These are phyloP conservation scores for Scutellaria minor DNA, from an alignment of 257 asterid species.

Conservation along the genomic window DNA sequence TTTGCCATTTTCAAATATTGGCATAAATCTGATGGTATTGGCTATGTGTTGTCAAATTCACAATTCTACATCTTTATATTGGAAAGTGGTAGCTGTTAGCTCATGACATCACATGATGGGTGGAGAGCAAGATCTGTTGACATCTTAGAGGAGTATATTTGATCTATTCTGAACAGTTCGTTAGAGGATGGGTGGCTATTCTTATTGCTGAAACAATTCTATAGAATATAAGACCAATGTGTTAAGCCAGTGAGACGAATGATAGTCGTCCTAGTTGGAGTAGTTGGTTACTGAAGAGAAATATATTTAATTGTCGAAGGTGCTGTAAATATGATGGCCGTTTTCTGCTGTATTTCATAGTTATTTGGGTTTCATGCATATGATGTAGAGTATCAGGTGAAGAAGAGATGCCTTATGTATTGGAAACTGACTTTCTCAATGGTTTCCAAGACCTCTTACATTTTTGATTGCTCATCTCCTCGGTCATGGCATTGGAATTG, in stretches of 20 bases:
- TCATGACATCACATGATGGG: slow-evolving; percentile 40
- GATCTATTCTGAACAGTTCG: slow-evolving; percentile 31
- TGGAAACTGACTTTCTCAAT: slow-evolving; percentile 28
- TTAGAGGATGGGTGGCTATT: slow-evolving; percentile 31
- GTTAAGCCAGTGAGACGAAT: slow-evolving; percentile 33
- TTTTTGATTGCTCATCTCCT: slow-evolving; percentile 35
- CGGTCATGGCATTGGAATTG: slow-evolving; percentile 36
- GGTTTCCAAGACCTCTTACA: slow-evolving; percentile 30
- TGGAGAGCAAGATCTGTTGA: slow-evolving; percentile 40
- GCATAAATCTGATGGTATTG: slow-evolving; percentile 36
- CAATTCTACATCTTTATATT: slow-evolving; percentile 31
- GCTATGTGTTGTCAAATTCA: slow-evolving; percentile 27
- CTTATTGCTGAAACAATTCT: slow-evolving; percentile 32
- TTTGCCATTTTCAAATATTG: slow-evolving; percentile 28
- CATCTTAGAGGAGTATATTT: slow-evolving; percentile 35
- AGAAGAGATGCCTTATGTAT: slow-evolving; percentile 31
- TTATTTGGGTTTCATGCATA: slow-evolving; percentile 27
- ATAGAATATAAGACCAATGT: slow-evolving; percentile 33
- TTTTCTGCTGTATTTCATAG: slow-evolving; percentile 34
- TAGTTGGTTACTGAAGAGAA: slow-evolving; percentile 34
- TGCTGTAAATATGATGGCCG: slow-evolving; percentile 35
- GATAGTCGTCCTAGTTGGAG: slow-evolving; percentile 31
- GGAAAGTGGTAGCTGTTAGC: slow-evolving; percentile 43
- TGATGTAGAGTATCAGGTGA: slow-evolving; percentile 28
- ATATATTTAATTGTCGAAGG: slow-evolving; percentile 17